Base-by-base conservation (phyloP, 2,329 filamentous ascomycete genomes). In the Canariomyces notabilis region DNA sequence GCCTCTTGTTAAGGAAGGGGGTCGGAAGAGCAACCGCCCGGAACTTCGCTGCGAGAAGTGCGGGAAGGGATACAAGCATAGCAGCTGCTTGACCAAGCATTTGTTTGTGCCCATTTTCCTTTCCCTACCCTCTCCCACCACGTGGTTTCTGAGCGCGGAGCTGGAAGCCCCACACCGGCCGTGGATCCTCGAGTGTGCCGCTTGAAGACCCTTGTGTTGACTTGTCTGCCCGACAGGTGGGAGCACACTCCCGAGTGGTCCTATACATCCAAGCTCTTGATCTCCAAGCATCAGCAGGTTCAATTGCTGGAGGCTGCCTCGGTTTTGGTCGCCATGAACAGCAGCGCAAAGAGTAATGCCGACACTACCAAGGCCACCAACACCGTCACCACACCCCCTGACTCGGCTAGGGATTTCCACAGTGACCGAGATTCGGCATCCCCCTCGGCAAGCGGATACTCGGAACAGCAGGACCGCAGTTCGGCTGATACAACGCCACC, bases 21-120 rank as follows among this genome's bases (percentile, higher is more conserved):
- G 91, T 61, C 77, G 79, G 73, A 90, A 89, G 72, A 79, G 80
- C 68, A 86, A 81, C 71, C 80, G 83, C 62, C 82, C 83, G 62
- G 91, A 97, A 68, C 81, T 98, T 65, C 89, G 87, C 70, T 98
- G 93, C 75, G 89, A 95, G 66, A 91, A 90, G 71, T 98, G 93
- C 76, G 91, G 91, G 70, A 98, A 98, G 79, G 89, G 89, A 72
- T 98, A 98, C 82, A 98, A 98, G 83, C 93, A 98, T 79, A 95
- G 90, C 82, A 97, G 93, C 76, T 98, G 93, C 82, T 82, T 98
- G 77, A 94, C 88, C 68, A 98, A 97, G 82, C 93, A 98, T 83
- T 85, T 96, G 93, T 97, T 83, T 81, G 93, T 95, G 77, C 74
- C 77, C 82, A 55, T 46, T 59, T 55, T 57, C 57, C 55, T 57